A percentile compares a stretch with the other conserved stretches of the same genome.
Evolutionary conservation across 164 flowering plant genomes (phyloP).

Genomic region (Tinospora cordifolia): DNA sequence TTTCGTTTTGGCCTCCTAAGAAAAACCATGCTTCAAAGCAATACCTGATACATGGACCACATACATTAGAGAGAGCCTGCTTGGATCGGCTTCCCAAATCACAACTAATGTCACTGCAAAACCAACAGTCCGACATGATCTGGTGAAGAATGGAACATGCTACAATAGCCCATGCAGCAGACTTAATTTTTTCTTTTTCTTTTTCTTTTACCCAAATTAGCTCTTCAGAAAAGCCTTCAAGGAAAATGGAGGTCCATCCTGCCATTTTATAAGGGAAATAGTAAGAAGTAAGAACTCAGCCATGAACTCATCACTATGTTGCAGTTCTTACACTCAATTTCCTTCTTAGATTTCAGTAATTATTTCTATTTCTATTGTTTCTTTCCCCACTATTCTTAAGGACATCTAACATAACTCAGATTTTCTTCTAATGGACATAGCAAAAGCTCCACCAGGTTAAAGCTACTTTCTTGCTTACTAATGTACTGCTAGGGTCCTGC

Average conservation of each 20-base stretch:
- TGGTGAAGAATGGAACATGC: conserved; percentile 7
- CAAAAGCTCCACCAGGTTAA: too few species aligned
- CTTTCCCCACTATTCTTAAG: too few species aligned
- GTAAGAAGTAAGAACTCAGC: conserved; percentile 11
- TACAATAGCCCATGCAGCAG: conserved; percentile 3
- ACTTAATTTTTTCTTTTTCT: too few species aligned
- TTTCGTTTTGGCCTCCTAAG: neutral
- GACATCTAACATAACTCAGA: too few species aligned
- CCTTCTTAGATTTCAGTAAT: too few species aligned
- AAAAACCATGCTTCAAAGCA: conserved; percentile 13
- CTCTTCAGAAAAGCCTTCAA: conserved; percentile 65
- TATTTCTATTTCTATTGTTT: too few species aligned
- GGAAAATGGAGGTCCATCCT: conserved; percentile 65
- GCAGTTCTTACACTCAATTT: neutral
- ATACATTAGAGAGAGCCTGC: conserved; percentile 3
- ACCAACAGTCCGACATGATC: conserved; percentile 12
- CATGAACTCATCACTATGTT: neutral
- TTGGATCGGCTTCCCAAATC: neutral
- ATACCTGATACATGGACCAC: conserved; percentile 5
- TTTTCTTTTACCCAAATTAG: too few species aligned
- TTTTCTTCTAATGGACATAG: too few species aligned
- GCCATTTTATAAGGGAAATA: conserved; percentile 10
- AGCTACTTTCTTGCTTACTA: too few species aligned
- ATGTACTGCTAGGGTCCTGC: too few species aligned
- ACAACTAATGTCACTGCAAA: conserved; percentile 13